phyloP scores from a whole-genome alignment of 805 yeast species.

The Limtongozyma cylindracea region DNA sequence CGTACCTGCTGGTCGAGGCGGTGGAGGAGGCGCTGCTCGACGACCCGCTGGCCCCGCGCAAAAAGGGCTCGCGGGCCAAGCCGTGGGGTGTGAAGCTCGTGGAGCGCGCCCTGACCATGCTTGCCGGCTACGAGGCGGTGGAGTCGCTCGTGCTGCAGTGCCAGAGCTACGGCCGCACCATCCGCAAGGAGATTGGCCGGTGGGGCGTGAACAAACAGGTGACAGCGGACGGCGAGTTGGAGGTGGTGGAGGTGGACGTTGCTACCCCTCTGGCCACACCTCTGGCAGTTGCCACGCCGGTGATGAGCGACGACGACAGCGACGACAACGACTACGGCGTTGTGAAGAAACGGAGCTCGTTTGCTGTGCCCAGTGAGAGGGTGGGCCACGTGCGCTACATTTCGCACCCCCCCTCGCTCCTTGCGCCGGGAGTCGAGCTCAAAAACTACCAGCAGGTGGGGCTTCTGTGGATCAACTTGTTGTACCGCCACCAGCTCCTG shows the following conservation, averaged over 20 bases:
- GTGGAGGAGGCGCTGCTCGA: slow-evolving; percentile 33
- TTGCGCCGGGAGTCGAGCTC: slow-evolving; percentile 37
- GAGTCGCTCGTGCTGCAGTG: slow-evolving; percentile 78
- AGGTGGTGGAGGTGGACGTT: slow-evolving; percentile 17
- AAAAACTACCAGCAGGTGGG: slow-evolving; percentile 96
- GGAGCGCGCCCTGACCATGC: slow-evolving; percentile 39
- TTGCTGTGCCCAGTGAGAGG: too few species aligned
- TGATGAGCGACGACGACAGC: slow-evolving; percentile 1
- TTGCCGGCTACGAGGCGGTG: slow-evolving; percentile 82
- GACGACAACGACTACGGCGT: slow-evolving; percentile 11
- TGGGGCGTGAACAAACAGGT: slow-evolving; percentile 81
- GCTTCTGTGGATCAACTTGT: slow-evolving; percentile 67
- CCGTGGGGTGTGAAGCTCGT: slow-evolving; percentile 52
- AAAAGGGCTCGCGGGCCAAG: slow-evolving; percentile 7
- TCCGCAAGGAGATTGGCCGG: slow-evolving; percentile 42
- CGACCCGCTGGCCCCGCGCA: slow-evolving; percentile 3
- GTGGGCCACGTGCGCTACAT: slow-evolving; percentile 17
- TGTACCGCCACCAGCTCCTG: slow-evolving; percentile 57
- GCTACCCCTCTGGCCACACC: too few species aligned
- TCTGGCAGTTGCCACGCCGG: too few species aligned
- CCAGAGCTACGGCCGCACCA: slow-evolving; percentile 45
- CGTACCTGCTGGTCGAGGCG: slow-evolving; percentile 31
- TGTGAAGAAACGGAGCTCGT: too few species aligned
- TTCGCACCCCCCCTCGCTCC: slow-evolving; percentile 41
- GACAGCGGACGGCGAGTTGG: slow-evolving; percentile 40